phyloP scores from a whole-genome alignment of 2,329 filamentous ascomycete genomes.

The Endothia cerciana region DNA sequence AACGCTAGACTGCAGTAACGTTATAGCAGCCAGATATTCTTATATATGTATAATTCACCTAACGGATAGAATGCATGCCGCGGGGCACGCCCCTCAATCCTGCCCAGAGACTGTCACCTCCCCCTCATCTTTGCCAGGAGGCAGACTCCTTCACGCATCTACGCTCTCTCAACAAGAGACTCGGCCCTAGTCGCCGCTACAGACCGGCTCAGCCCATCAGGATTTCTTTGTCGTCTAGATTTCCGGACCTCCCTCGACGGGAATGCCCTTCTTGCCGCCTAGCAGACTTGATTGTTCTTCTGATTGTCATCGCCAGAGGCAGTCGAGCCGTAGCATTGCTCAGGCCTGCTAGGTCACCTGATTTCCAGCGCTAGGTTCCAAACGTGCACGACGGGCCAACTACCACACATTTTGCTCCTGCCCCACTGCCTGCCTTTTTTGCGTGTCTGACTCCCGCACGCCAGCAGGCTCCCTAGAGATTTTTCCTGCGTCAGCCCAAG shows the following conservation, averaged over 20 bases:
- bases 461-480: slow-evolving; percentile 9
- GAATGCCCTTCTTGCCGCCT: not conserved
- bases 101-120: not conserved
- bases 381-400: not conserved
- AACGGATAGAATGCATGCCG: not conserved
- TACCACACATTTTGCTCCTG: slow-evolving; percentile 14
- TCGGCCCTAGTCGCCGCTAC: not conserved
- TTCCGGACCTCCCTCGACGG: not conserved
- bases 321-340: not conserved
- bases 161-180: not conserved
- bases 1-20: not conserved
- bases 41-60: not conserved
- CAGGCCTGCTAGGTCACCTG: slow-evolving; percentile 11
- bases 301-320: not conserved
- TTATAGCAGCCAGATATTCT: not conserved
- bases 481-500: slow-evolving; percentile 12
- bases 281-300: not conserved
- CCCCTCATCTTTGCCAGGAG: not conserved
- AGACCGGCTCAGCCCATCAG: not conserved
- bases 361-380: slow-evolving; percentile 8
- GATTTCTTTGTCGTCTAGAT: not conserved
- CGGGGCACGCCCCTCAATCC: slow-evolving; percentile 2
- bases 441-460: slow-evolving; percentile 6
- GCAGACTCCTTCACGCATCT: not conserved
- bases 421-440: slow-evolving; percentile 16